Evolutionary conservation across 2,329 filamentous ascomycete species (phyloP).

Genomic region (Epichloe coenophiala): DNA sequence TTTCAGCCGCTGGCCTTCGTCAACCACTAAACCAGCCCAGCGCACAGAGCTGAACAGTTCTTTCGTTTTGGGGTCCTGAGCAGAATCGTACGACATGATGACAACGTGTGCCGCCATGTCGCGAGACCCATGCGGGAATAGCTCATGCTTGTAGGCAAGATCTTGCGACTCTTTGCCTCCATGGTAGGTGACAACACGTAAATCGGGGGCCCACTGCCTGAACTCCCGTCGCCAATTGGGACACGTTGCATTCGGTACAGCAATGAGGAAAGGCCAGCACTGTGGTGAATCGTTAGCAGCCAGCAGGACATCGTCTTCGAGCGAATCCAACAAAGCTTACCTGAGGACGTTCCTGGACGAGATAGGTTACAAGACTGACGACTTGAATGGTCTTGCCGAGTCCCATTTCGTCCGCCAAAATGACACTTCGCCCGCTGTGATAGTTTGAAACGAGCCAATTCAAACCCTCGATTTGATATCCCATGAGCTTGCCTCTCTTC

Average conservation of each 20-base stretch:
- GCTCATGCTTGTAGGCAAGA: conserved; percentile 68
- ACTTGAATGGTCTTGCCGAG: conserved; percentile 95
- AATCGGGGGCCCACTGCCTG: conserved; percentile 76
- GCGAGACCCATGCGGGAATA: conserved; percentile 54
- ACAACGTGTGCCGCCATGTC: conserved; percentile 81
- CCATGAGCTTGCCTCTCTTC: conserved; percentile 72
- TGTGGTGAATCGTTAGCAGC: conserved; percentile 11
- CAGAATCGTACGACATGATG: conserved; percentile 88
- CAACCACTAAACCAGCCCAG: conserved; percentile 83
- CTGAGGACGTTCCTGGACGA: conserved; percentile 51
- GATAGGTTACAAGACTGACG: conserved; percentile 63
- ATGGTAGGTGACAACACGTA: conserved; percentile 88
- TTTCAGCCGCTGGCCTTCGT: conserved; percentile 91
- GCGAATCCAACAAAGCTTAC: conserved; percentile 11
- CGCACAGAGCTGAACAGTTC: conserved; percentile 54
- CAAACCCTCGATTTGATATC: conserved; percentile 81
- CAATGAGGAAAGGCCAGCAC: conserved; percentile 85
- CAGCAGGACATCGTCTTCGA: neutral
- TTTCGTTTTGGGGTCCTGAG: conserved; percentile 56
- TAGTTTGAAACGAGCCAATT: conserved; percentile 95
- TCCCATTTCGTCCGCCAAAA: conserved; percentile 96
- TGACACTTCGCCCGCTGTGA: conserved; percentile 68
- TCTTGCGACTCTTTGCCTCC: conserved; percentile 63
- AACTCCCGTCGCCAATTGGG: conserved; percentile 97
- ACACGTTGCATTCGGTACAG: conserved; percentile 89